A percentile compares a stretch with the other conserved stretches of the same genome.
phyloP scores from a whole-genome alignment of 139 green algal genomes.

The Chlorella vulgaris region DNA sequence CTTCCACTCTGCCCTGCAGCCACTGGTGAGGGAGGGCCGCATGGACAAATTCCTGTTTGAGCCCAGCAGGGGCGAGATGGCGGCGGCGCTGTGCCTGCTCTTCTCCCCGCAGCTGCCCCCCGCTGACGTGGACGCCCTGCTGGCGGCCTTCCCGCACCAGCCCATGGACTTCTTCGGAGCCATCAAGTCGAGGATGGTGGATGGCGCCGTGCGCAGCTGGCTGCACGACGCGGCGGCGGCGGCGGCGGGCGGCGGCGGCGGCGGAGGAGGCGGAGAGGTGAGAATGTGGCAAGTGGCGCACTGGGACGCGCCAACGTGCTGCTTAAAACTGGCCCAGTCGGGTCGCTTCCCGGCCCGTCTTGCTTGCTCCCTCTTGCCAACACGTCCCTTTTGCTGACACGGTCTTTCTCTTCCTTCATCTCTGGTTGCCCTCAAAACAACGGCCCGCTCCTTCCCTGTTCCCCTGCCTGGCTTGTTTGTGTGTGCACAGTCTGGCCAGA shows the following conservation, averaged over 20 bases:
- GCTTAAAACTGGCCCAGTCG: too few relatives aligned
- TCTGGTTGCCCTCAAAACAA: too few relatives aligned
- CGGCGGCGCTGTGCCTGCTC: slow-evolving; percentile 14
- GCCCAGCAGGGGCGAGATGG: slow-evolving; percentile 32
- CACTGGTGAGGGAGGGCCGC: slow-evolving; percentile 49
- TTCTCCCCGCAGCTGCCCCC: not conserved
- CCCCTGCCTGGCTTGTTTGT: too few relatives aligned
- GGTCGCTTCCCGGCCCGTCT: too few relatives aligned
- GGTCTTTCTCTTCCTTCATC: too few relatives aligned
- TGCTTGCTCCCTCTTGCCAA: too few relatives aligned
- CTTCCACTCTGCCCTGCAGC: not conserved
- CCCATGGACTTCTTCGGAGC: slow-evolving; percentile 70
- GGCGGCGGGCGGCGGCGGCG: not conserved
- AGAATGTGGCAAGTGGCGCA: not conserved
- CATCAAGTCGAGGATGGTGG: slow-evolving; percentile 22
- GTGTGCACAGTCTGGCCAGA: too few relatives aligned
- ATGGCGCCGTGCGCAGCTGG: slow-evolving; percentile 26
- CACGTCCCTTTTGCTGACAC: too few relatives aligned
- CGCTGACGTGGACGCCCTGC: slow-evolving; percentile 13
- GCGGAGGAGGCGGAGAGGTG: too few relatives aligned
- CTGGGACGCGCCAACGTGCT: too few relatives aligned
- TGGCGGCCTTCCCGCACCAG: slow-evolving; percentile 46
- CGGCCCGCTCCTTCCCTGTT: too few relatives aligned
- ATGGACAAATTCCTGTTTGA: slow-evolving; percentile 66
- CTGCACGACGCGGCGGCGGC: not conserved